Conservation (phyloP, 2,329 filamentous ascomycete genomes). For the Aureobasidium namibiae region DNA sequence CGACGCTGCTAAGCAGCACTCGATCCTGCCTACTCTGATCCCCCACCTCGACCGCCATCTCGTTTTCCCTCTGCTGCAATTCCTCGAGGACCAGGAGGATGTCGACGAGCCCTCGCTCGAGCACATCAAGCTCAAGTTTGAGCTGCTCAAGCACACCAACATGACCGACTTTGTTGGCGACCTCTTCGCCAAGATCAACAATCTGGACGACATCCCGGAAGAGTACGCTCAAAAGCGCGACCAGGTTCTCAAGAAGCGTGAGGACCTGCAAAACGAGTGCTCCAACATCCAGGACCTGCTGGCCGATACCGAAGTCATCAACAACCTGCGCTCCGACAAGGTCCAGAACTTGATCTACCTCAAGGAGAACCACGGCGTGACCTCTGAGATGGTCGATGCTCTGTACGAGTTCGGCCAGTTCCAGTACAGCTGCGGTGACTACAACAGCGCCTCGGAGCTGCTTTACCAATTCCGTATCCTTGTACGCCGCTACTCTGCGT, state of each 20-base stretch:
- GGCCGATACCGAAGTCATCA: constrained; percentile 81
- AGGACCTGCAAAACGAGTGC: constrained; percentile 78
- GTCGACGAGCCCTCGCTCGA: constrained; percentile 61
- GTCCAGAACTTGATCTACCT: constrained; percentile 97
- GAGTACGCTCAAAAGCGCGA: constrained; percentile 87
- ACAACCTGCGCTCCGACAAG: constrained; percentile 90
- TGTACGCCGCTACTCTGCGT: constrained; percentile 21
- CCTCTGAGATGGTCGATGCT: constrained; percentile 88
- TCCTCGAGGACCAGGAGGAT: constrained; percentile 69
- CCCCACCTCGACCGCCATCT: constrained; percentile 90
- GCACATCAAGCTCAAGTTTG: constrained; percentile 79
- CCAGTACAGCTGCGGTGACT: constrained; percentile 96
- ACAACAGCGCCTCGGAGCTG: constrained; percentile 79
- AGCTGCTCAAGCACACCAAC: constrained; percentile 92
- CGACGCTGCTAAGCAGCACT: constrained; percentile 62
- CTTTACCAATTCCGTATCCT: constrained; percentile 97
- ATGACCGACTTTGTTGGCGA: constrained; percentile 98
- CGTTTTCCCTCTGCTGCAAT: constrained; percentile 93
- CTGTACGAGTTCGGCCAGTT: constrained; percentile 95
- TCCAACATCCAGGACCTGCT: constrained; percentile 81
- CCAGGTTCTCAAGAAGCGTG: constrained; percentile 73
- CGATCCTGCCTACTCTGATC: constrained; percentile 81
- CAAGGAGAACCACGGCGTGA: constrained; percentile 93
- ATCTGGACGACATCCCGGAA: constrained; percentile 65
- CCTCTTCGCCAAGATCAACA: constrained; percentile 82